Base-by-base conservation (phyloP, 805 yeast genomes). In the Vanderwaltozyma verrucispora region DNA sequence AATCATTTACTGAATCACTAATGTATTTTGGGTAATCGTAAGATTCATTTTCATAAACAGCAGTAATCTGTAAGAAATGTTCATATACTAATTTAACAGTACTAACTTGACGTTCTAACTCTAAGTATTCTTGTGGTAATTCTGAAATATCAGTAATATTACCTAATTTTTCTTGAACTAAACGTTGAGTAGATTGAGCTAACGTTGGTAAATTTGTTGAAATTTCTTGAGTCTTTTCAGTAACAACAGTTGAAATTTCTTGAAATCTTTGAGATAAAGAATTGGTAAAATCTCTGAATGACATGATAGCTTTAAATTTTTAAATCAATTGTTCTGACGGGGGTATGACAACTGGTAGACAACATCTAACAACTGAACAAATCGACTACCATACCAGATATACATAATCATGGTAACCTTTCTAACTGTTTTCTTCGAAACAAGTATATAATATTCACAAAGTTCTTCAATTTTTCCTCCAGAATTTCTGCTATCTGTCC, bases 121-220 rank as follows among this genome's bases (percentile, higher is more conserved):
- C 79, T 37, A 79, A 63, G 57, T 83, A 85, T 58, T 85, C 95
- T 40, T 77, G 75, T 24, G 95, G 95, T 46, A 85, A 69, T 54
- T 84, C 88, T 38, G 89, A 80, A 51, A 82, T 80, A 54, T 85
- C 94, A 37, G 80, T 85, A 28, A 78, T 83, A 47, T 79, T 75
- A 33, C 94, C 94, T 20, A 85, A 71, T 49, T 65, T 73, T 60
- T 85, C 95, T 60, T 83, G 89, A 32, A 85, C 74, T 56, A 80
- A 58, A 43, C 92, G 75, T 34, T 78, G 75, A 14, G 95, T 84
- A 54, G 94, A 74, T 61, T 79, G 83, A 30, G 94, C 94, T 3
- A 33, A 17, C 14, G 85, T 84, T 20, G 81, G 77, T 57, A 83
- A 65, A 44, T 73, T 75, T 33, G 60, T 65, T 35, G 75, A 64